Conservation (phyloP, 495 filamentous ascomycete genomes). For the Aspergillus bertholletiae region DNA sequence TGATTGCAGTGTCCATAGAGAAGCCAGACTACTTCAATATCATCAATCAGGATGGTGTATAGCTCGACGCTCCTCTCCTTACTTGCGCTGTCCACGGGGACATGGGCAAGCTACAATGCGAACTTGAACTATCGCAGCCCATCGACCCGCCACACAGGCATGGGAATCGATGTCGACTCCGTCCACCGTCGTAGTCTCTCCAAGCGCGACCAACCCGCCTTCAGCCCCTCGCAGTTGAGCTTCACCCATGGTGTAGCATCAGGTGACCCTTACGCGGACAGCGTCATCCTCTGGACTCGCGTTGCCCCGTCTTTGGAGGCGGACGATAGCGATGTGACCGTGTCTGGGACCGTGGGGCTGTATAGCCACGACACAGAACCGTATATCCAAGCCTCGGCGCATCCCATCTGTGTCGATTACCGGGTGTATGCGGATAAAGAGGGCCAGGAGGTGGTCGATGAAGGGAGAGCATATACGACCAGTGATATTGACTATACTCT, state of each 20-base stretch:
- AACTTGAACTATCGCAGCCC: conserved; percentile 61
- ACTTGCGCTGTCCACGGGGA: conserved; percentile 8
- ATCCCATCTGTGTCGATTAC: conserved; percentile 54
- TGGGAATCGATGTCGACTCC: conserved; percentile 51
- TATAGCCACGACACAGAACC: conserved; percentile 55
- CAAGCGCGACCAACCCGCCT: conserved; percentile 27
- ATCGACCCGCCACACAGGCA: conserved; percentile 52
- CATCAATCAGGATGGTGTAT: conserved; percentile 1
- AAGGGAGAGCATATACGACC: conserved; percentile 55
- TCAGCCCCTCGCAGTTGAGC: conserved; percentile 44
- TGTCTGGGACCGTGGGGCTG: conserved; percentile 48
- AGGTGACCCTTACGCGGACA: conserved; percentile 62
- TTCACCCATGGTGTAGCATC: conserved; percentile 72
- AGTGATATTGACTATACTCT: conserved; percentile 69
- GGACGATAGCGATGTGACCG: conserved; percentile 53
- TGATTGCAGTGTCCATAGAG: background rate
- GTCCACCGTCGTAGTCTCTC: conserved; percentile 24
- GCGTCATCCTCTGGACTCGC: conserved; percentile 67
- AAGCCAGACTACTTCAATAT: background rate
- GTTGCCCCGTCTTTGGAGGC: conserved; percentile 50
- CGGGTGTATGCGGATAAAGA: conserved; percentile 36
- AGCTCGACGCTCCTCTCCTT: conserved; percentile 7
- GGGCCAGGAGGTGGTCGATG: conserved; percentile 27
- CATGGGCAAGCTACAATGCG: conserved; percentile 24
- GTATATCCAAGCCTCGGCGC: conserved; percentile 9